Evolutionary conservation across 805 yeast species (phyloP).

Genomic region (Metschnikowia matae): DNA sequence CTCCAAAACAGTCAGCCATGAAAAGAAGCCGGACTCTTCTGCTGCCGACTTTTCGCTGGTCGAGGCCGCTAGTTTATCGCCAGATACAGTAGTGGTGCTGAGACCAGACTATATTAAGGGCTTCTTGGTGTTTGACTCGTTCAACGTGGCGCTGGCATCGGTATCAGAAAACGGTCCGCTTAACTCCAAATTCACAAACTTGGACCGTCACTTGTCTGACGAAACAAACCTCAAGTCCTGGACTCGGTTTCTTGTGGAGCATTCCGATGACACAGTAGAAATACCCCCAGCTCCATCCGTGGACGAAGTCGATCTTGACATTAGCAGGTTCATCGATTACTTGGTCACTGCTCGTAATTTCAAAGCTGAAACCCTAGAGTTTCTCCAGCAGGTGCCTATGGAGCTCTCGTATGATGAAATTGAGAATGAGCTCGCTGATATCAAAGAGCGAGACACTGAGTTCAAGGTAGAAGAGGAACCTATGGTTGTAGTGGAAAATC

Average conservation of each 20-base stretch:
- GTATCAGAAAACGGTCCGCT: constrained; percentile 16
- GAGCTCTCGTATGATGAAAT: constrained; percentile 39
- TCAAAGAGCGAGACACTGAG: constrained; percentile 11
- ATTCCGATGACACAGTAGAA: constrained; percentile 6
- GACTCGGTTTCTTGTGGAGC: constrained; percentile 23
- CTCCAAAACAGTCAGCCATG: constrained; percentile 2
- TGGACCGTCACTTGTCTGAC: constrained; percentile 23
- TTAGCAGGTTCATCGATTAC: constrained; percentile 29
- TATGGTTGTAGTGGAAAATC: neutral
- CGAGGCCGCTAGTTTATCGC: constrained; percentile 6
- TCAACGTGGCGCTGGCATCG: constrained; percentile 5
- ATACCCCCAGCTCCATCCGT: constrained; percentile 3
- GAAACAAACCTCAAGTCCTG: constrained; percentile 24
- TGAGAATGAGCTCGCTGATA: constrained; percentile 32
- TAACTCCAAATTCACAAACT: constrained; percentile 25
- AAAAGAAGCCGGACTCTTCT: neutral
- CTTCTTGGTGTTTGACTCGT: constrained; percentile 19
- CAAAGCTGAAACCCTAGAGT: constrained; percentile 22
- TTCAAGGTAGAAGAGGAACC: neutral
- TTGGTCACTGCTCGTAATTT: constrained; percentile 29
- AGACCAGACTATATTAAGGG: constrained; percentile 25
- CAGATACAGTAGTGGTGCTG: constrained; percentile 12
- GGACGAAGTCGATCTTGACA: constrained; percentile 19
- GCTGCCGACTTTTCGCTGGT: neutral
- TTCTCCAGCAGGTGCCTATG: constrained; percentile 23